Conservation (phyloP, 805 yeast species). For the Kodamaea laetipori region DNA sequence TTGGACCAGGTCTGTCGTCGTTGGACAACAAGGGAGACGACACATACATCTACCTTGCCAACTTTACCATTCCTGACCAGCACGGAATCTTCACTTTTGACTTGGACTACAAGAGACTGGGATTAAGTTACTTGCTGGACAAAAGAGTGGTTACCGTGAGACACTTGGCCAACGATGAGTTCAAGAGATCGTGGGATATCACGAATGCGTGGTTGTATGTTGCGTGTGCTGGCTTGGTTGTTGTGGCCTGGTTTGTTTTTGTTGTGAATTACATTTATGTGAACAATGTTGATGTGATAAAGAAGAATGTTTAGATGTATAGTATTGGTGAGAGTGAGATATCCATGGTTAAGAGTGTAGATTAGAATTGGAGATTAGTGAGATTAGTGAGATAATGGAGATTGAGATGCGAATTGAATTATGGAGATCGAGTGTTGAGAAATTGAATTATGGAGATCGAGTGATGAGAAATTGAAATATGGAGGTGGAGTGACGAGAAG, state of each 20-base stretch:
- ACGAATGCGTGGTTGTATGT: constrained; percentile 92
- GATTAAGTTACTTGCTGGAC: constrained; percentile 67
- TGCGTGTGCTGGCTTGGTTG: constrained; percentile 67
- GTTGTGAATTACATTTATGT: constrained; percentile 61
- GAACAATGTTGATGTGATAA: constrained; percentile 28
- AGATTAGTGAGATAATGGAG: too few relatives aligned
- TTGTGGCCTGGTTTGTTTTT: constrained; percentile 75
- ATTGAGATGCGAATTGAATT: too few relatives aligned
- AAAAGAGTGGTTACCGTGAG: constrained; percentile 77
- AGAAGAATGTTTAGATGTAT: constrained; percentile 26
- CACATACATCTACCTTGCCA: constrained; percentile 47
- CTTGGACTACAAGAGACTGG: constrained; percentile 76
- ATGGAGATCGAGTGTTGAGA: too few relatives aligned
- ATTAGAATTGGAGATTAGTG: too few relatives aligned
- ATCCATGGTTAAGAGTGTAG: too few relatives aligned
- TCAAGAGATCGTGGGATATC: constrained; percentile 88
- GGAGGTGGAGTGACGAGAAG: too few relatives aligned
- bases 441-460: too few relatives aligned
- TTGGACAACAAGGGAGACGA: constrained; percentile 46
- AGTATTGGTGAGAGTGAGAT: background rate
- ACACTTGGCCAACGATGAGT: constrained; percentile 95
- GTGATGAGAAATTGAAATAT: too few relatives aligned
- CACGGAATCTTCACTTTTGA: constrained; percentile 94
- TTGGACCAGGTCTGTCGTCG: constrained; percentile 37
- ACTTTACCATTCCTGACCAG: constrained; percentile 85